These are phyloP conservation scores for Neofusicoccum umdonicola DNA, from an alignment of 2,329 filamentous ascomycete genomes.

Conservation along the genomic window DNA sequence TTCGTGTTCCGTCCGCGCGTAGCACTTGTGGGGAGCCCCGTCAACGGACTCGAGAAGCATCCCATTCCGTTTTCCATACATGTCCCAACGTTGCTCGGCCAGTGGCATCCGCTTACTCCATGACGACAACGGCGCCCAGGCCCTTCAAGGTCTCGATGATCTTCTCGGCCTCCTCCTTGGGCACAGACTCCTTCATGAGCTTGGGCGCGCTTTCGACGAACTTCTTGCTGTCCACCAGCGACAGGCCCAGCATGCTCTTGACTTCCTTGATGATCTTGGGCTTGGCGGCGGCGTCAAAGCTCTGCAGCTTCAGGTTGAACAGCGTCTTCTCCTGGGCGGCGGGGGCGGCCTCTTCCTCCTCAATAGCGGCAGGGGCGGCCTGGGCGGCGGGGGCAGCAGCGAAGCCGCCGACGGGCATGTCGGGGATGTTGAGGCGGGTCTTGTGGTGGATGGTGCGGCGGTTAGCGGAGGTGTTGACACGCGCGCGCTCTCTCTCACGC, in stretches of 20 bases:
- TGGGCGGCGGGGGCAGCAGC: slow-evolving; percentile 64
- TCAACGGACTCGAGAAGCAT: neutral
- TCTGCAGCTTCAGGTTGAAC: slow-evolving; percentile 92
- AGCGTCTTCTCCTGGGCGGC: slow-evolving; percentile 91
- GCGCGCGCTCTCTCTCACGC: neutral
- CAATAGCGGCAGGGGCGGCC: slow-evolving; percentile 59
- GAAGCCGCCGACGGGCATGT: slow-evolving; percentile 92
- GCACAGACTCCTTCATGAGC: slow-evolving; percentile 97
- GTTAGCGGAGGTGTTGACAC: slow-evolving; percentile 17
- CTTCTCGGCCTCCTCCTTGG: slow-evolving; percentile 99
- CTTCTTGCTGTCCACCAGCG: slow-evolving; percentile 99
- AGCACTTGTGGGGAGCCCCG: neutral
- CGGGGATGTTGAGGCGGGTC: slow-evolving; percentile 95
- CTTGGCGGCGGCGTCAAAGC: slow-evolving; percentile 84
- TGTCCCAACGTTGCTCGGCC: neutral
- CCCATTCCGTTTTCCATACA: slow-evolving; percentile 14
- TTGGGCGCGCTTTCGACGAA: slow-evolving; percentile 98
- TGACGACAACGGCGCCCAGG: slow-evolving; percentile 80
- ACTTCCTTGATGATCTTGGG: slow-evolving; percentile 99
- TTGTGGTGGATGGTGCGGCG: slow-evolving; percentile 40
- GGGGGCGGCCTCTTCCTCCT: slow-evolving; percentile 85
- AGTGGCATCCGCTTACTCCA: slow-evolving; percentile 65
- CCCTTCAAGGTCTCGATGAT: slow-evolving; percentile 93
- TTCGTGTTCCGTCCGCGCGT: neutral
- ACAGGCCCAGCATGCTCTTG: slow-evolving; percentile 91